Evolutionary conservation across 768 basidiomycete species (phyloP), one percentile per base, ranked within the genome.

Genomic region (Macrocybe gigantea): DNA sequence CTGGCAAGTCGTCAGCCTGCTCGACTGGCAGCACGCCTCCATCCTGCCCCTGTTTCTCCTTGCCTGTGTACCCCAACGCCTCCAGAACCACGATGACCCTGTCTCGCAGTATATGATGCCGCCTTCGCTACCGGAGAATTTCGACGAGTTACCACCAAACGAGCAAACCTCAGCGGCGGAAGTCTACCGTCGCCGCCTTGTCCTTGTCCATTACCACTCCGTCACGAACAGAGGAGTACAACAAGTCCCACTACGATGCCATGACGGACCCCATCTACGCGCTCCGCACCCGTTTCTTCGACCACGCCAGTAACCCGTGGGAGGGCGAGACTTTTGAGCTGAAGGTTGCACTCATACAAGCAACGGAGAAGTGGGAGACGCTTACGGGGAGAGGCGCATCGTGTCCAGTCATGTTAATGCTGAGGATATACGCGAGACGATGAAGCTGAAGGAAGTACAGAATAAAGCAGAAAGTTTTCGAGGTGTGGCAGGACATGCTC

Each of bases 1-100:
- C 59, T 62, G 48, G 55, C 42, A 70, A 34, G 50, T 79, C 58
- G 61, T 69, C 47, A 53, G 75, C 64, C 51, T 77, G 62, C 11
- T 77, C 48, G 76, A 78, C 70, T 78, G 75, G 77, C 77, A 79
- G 66, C 75, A 79, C 62, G 50, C 78, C 53, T 64, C 75, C 5
- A 74, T 80, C 65, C 68, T 79, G 31, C 77, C 78, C 59, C 22
- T 52, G 53, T 79, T 74, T 64, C 77, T 80, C 65, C 69, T 66
- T 49, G 66, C 73, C 33, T 64, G 70, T 52, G 60, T 74, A 59
- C 77, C 76, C 38, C n/a, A 62, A 46, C 58, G 56, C 22, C 43
- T 79, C 1, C 74, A 76, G 65, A 79, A 79, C 65, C 59, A 75
- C 56, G 65, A 63, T 56, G 77, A 78, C 50, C 33, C 49, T 11